Conservation (phyloP, 495 filamentous ascomycete genomes). For the Aspergillus campestris region DNA sequence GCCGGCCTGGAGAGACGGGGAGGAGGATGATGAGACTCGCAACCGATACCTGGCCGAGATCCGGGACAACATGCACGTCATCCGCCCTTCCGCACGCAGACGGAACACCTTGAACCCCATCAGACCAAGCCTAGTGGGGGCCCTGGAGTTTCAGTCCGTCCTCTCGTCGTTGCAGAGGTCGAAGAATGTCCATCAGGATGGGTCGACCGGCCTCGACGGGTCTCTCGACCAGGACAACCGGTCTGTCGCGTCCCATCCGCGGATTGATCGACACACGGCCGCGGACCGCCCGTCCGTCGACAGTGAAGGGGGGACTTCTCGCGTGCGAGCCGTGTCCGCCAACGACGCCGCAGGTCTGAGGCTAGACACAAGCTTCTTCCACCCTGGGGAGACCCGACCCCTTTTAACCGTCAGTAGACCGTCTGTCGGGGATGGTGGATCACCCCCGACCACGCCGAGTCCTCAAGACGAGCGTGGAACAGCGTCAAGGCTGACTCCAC, state of each 20-base stretch:
- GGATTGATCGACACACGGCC: conserved; percentile 16
- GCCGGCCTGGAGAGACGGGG: conserved; percentile 39
- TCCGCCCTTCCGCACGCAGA: conserved; percentile 54
- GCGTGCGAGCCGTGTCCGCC: conserved; percentile 56
- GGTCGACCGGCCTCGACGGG: conserved; percentile 58
- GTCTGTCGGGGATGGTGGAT: conserved; percentile 17
- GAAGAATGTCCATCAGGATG: conserved; percentile 55
- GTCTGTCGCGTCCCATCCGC: conserved; percentile 42
- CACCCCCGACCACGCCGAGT: conserved; percentile 1
- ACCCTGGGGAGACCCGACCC: conserved; percentile 9
- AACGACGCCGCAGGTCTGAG: conserved; percentile 47
- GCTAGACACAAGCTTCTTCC: conserved; percentile 28
- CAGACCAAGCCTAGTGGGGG: conserved; percentile 86
- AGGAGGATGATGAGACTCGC: conserved; percentile 63
- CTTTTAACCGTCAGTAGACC: conserved; percentile 27
- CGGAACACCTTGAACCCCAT: conserved; percentile 76
- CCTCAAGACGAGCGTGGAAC: conserved; percentile 16
- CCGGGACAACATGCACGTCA: conserved; percentile 86
- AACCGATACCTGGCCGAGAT: conserved; percentile 73
- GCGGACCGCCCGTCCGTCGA: conserved; percentile 24
- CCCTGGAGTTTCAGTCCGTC: conserved; percentile 86
- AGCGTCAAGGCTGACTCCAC: conserved; percentile 27
- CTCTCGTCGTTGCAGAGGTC: conserved; percentile 73
- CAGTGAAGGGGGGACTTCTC: conserved; percentile 22
- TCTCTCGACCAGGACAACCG: conserved; percentile 58